These are phyloP conservation scores for Lophiostoma macrostomum DNA, from an alignment of 495 filamentous ascomycete genomes.

Conservation along the genomic window DNA sequence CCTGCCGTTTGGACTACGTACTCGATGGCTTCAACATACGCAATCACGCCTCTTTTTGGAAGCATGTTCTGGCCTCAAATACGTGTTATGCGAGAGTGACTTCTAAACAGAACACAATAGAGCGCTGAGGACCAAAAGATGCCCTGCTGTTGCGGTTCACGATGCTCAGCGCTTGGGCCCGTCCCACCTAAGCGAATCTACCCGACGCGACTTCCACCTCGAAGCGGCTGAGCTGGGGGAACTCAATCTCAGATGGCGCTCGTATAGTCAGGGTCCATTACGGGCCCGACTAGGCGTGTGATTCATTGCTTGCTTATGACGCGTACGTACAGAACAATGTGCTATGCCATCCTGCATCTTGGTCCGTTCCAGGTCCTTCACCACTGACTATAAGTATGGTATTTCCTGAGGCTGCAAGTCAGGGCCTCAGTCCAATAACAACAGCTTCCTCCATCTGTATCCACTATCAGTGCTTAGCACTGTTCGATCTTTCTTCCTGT, in stretches of 20 bases:
- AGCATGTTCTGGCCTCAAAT: no score
- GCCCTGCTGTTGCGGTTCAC: not conserved
- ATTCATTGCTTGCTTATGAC: slow-evolving; percentile 23
- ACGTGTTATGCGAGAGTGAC: no score
- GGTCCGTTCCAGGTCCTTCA: not conserved
- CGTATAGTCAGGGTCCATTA: slow-evolving; percentile 15
- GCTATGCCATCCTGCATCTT: no score
- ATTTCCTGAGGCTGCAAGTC: slow-evolving; percentile 12
- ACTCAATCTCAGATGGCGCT: not conserved
- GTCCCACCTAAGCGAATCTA: not conserved
- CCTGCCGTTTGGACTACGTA: no score
- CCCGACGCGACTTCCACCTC: slow-evolving; percentile 6
- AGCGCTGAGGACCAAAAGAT: no score
- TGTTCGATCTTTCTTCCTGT: not conserved
- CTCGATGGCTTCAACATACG: no score
- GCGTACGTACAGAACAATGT: slow-evolving; percentile 8
- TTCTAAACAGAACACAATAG: no score
- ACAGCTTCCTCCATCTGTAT: no score
- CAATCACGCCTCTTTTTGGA: no score
- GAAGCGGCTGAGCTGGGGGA: slow-evolving; percentile 8
- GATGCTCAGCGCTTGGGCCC: not conserved
- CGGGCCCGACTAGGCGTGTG: slow-evolving; percentile 16
- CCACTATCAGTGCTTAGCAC: not conserved
- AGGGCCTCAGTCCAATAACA: no score
- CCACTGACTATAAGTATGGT: slow-evolving; percentile 1